A percentile compares a stretch with the other conserved stretches of the same genome.
These are phyloP conservation scores for Hypomontagnella monticulosa DNA, from an alignment of 495 filamentous ascomycete species.

Conservation along the genomic window DNA sequence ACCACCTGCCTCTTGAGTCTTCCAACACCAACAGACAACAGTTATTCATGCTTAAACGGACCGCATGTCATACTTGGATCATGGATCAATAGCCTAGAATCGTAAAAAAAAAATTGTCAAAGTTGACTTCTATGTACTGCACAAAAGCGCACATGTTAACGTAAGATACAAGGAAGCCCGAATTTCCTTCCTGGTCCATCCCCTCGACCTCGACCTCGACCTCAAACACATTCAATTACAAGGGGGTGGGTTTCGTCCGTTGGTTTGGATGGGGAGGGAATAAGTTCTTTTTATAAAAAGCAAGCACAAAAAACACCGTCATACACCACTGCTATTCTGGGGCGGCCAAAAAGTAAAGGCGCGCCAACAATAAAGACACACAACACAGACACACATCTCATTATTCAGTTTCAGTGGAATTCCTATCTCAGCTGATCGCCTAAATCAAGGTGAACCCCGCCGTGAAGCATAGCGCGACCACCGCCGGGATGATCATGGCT, in stretches of 20 bases:
- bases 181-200: conserved; percentile 5
- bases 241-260: conserved; percentile 16
- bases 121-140: conserved; percentile 39
- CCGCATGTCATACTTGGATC: not conserved
- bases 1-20: too few relatives aligned
- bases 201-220: not conserved
- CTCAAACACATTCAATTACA: conserved; percentile 35
- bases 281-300: not conserved
- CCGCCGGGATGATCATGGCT: conserved; percentile 39
- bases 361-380: too few relatives aligned
- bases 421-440: conserved; percentile 34
- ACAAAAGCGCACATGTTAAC: conserved; percentile 37
- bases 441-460: conserved; percentile 44
- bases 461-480: conserved; percentile 41
- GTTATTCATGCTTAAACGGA: not conserved
- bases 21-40: not conserved
- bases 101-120: conserved; percentile 14
- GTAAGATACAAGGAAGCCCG: conserved; percentile 41
- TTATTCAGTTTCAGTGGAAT: conserved; percentile 22
- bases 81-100: not conserved
- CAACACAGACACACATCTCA: conserved; percentile 32
- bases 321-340: conserved; percentile 24
- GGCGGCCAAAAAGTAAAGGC: too few relatives aligned
- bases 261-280: too few relatives aligned
- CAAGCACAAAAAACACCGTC: conserved; percentile 30